A percentile compares a stretch with the other conserved stretches of the same genome.
Evolutionary conservation across 495 filamentous ascomycete species (phyloP).

Genomic region (Aspergillus hancockii): DNA sequence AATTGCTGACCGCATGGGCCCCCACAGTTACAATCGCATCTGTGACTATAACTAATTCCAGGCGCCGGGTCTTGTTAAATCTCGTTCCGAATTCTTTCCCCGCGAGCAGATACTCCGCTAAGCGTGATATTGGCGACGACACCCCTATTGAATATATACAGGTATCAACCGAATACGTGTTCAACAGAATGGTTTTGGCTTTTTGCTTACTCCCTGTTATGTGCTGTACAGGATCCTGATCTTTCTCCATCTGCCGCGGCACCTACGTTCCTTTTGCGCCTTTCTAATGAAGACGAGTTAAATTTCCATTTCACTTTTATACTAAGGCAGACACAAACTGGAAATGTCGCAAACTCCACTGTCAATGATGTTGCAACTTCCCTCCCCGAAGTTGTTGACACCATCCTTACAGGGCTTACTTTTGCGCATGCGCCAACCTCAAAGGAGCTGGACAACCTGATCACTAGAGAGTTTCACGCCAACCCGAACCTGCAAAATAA

Average conservation of each 20-base stretch:
- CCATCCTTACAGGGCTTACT: constrained; percentile 83
- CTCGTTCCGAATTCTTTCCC: constrained; percentile 89
- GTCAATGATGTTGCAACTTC: constrained; percentile 54
- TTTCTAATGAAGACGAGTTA: constrained; percentile 88
- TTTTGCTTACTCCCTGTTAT: constrained; percentile 28
- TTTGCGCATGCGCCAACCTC: constrained; percentile 85
- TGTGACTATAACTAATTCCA: constrained; percentile 75
- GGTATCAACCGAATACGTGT: constrained; percentile 45
- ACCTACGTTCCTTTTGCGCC: constrained; percentile 80
- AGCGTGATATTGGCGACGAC: constrained; percentile 72
- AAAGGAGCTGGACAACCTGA: constrained; percentile 87
- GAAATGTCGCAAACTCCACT: constrained; percentile 41
- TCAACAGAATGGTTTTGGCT: constrained; percentile 71
- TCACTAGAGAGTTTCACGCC: constrained; percentile 93
- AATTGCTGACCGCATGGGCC: constrained; percentile 14
- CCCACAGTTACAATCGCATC: constrained; percentile 78
- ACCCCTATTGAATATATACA: constrained; percentile 86
- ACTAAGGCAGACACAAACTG: constrained; percentile 65
- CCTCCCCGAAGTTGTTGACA: constrained; percentile 58
- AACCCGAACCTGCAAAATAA: constrained; percentile 98
- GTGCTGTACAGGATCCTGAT: constrained; percentile 73
- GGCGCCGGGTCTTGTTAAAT: constrained; percentile 69
- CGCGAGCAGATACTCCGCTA: constrained; percentile 74
- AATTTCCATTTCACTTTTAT: constrained; percentile 90
- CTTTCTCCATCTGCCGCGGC: constrained; percentile 48